These are phyloP conservation scores for Claviceps africana DNA, from an alignment of 2,329 filamentous ascomycete genomes.

Conservation along the genomic window DNA sequence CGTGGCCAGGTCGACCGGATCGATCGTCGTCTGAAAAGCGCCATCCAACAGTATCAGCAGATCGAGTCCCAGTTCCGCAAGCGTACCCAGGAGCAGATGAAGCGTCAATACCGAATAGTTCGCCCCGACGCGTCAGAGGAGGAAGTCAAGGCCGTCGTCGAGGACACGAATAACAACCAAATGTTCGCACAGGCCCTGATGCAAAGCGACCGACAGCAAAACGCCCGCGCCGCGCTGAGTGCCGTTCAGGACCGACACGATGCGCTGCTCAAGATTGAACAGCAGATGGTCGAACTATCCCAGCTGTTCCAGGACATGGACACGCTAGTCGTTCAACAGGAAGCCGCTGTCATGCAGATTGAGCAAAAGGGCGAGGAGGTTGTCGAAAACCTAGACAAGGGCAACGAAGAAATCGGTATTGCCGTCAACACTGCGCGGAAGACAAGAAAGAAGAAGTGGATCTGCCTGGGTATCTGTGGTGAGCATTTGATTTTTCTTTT, in stretches of 20 bases:
- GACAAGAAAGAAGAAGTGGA: constrained; percentile 92
- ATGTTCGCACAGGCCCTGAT: constrained; percentile 82
- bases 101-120: constrained; percentile 81
- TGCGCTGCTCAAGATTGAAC: constrained; percentile 83
- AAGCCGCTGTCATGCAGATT: constrained; percentile 64
- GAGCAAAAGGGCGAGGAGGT: constrained; percentile 80
- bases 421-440: constrained; percentile 70
- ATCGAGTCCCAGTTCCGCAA: constrained; percentile 70
- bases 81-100: constrained; percentile 69
- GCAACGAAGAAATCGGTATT: constrained; percentile 68
- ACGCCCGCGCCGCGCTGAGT: constrained; percentile 64
- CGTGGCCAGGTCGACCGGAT: constrained; percentile 67
- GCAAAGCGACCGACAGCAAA: constrained; percentile 65
- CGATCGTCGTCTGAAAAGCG: constrained; percentile 64
- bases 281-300: constrained; percentile 73
- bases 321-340: constrained; percentile 72
- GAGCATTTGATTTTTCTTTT: constrained; percentile 15
- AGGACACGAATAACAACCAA: constrained; percentile 64
- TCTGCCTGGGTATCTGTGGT: constrained; percentile 66
- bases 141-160: constrained; percentile 61
- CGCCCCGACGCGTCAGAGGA: constrained; percentile 64
- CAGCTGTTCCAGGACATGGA: constrained; percentile 87
- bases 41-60: constrained; percentile 69
- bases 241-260: constrained; percentile 73
- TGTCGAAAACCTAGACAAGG: constrained; percentile 69